A percentile compares a stretch with the other conserved stretches of the same genome.
These are phyloP conservation scores for Chalciporus chontae DNA, from an alignment of 768 basidiomycete species.

Conservation along the genomic window DNA sequence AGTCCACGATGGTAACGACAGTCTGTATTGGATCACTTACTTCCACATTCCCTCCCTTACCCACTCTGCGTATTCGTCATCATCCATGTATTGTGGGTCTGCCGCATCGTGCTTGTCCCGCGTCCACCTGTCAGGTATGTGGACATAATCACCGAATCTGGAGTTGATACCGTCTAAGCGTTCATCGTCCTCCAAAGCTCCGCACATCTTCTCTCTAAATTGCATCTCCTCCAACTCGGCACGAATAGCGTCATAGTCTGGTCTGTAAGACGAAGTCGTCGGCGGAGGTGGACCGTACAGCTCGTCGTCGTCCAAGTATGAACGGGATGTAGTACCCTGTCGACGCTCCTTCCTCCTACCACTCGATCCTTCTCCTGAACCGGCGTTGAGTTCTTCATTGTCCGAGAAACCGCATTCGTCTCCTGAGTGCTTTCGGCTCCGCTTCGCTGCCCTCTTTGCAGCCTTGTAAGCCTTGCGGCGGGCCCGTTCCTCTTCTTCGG, in stretches of 20 bases:
- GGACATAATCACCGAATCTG: conserved; percentile 62
- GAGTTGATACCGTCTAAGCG: conserved; percentile 60
- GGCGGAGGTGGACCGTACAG: conserved; percentile 23
- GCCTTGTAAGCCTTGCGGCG: conserved; percentile 45
- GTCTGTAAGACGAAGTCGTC: conserved; percentile 27
- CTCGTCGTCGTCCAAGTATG: conserved; percentile 4
- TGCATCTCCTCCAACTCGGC: conserved; percentile 59
- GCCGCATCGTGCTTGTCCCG: conserved; percentile 39
- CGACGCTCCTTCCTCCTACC: conserved; percentile 6
- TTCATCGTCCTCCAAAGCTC: conserved; percentile 71
- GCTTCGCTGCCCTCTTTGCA: conserved; percentile 46
- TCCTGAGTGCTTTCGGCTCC: conserved; percentile 16
- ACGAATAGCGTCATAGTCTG: conserved; percentile 45
- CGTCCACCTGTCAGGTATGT: conserved; percentile 70
- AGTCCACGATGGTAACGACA: not conserved
- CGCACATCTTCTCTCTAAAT: conserved; percentile 73
- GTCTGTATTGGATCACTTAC: conserved; percentile 33
- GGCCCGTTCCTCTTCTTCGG: conserved; percentile 49
- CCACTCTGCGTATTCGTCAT: conserved; percentile 89
- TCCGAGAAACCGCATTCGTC: conserved; percentile 19
- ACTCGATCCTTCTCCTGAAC: conserved; percentile 8
- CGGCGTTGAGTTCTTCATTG: conserved; percentile 18
- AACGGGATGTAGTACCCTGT: not conserved
- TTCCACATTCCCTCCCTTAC: conserved; percentile 83
- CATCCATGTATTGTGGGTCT: conserved; percentile 59